Evolutionary conservation across 441 rosid species (phyloP).

Genomic region (Brassica balearica): DNA sequence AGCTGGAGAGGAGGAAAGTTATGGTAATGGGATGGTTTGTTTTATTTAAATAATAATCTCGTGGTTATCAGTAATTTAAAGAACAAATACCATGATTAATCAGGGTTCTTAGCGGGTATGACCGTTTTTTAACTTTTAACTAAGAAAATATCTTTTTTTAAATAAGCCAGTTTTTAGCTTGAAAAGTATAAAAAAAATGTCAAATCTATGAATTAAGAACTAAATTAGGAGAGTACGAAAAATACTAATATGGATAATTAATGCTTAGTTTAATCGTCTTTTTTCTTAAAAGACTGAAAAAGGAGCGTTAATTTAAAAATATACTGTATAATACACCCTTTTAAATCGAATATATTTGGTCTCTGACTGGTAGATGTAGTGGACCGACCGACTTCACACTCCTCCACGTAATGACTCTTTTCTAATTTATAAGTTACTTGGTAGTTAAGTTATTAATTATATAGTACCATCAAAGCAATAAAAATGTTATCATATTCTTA

Average conservation of each 20-base stretch:
- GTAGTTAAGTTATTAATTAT: slow-evolving; percentile 12
- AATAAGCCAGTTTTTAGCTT: too few species aligned
- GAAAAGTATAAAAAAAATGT: too few species aligned
- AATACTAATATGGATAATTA: not conserved
- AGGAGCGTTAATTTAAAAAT: not conserved
- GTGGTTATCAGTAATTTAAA: slow-evolving; percentile 12
- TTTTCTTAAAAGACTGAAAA: not conserved
- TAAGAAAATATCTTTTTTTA: too few species aligned
- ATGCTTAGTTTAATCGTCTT: slow-evolving; percentile 6
- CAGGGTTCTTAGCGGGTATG: too few species aligned
- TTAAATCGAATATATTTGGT: not conserved
- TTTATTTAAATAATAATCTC: not conserved
- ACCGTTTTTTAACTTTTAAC: too few species aligned
- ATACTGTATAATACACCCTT: not conserved
- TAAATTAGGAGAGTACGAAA: not conserved
- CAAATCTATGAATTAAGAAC: too few species aligned
- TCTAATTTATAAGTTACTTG: slow-evolving; percentile 18
- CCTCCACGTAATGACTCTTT: not conserved
- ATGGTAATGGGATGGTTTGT: too few species aligned
- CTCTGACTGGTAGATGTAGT: slow-evolving; percentile 12
- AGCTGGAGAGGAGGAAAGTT: too few species aligned
- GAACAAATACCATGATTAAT: not conserved
- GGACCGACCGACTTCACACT: slow-evolving; percentile 14
- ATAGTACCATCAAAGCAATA: not conserved
- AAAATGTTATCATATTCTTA: slow-evolving; percentile 1